Evolutionary conservation across 2,329 filamentous ascomycete species (phyloP).

Genomic region (Furcasterigmium sp.): DNA sequence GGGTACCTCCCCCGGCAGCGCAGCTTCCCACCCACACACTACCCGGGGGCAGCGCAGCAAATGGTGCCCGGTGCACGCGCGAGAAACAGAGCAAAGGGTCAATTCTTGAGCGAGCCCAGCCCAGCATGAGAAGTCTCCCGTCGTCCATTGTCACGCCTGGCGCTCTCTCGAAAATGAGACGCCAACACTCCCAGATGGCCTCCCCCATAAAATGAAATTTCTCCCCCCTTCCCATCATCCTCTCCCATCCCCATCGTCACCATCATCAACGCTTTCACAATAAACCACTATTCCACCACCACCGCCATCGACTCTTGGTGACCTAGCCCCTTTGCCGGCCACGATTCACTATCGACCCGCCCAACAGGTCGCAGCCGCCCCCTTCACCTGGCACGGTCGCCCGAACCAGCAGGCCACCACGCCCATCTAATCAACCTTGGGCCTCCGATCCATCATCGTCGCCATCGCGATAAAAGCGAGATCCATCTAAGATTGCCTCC

Average conservation of each 20-base stretch:
- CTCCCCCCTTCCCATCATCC: conserved; percentile 13
- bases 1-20: background rate
- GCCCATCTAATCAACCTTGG: too few species aligned
- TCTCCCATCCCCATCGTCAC: conserved; percentile 9
- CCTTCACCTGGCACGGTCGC: background rate
- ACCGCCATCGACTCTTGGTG: too few species aligned
- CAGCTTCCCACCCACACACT: conserved; percentile 11
- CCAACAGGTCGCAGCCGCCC: conserved; percentile 1
- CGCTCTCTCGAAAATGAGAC: conserved; percentile 24
- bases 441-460: too few species aligned
- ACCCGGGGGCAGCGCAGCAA: conserved; percentile 6
- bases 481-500: background rate
- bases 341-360: background rate
- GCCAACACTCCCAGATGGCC: conserved; percentile 27
- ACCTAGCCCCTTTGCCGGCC: too few species aligned
- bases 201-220: conserved; percentile 27
- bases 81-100: conserved; percentile 13
- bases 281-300: background rate
- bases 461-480: background rate
- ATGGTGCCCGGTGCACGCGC: conserved; percentile 8
- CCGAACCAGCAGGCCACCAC: too few species aligned
- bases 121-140: conserved; percentile 13
- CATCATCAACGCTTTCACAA: conserved; percentile 8
- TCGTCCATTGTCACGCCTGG: conserved; percentile 16
- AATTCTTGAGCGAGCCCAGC: conserved; percentile 13